Percentiles rank a stretch among this genome's conserved stretches.
Evolutionary conservation across 2,329 filamentous ascomycete genomes (phyloP).

Genomic region (Penicillium sp.): DNA sequence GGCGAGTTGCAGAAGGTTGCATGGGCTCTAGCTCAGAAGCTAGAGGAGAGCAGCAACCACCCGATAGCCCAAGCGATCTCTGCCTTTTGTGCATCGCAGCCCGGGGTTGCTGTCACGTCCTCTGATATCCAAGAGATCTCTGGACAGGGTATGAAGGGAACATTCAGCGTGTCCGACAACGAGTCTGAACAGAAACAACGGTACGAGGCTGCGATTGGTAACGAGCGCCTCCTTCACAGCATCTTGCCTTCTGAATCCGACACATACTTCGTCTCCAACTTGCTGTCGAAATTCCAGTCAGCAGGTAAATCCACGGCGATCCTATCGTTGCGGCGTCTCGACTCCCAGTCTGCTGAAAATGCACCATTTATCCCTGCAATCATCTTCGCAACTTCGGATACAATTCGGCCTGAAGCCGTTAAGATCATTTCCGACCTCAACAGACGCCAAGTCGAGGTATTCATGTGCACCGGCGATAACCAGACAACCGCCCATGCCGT

Average conservation of each 20-base stretch:
- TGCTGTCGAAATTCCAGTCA: conserved; percentile 39
- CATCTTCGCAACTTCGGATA: conserved; percentile 73
- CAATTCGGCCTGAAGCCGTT: conserved; percentile 68
- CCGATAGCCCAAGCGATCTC: conserved; percentile 56
- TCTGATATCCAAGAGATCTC: conserved; percentile 51
- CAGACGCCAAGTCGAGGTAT: conserved; percentile 65
- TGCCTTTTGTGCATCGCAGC: conserved; percentile 42
- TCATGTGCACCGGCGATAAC: conserved; percentile 93
- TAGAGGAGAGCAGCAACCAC: conserved; percentile 59
- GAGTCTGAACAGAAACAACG: conserved; percentile 16
- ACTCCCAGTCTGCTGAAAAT: conserved; percentile 10
- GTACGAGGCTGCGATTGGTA: conserved; percentile 54
- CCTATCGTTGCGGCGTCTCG: conserved; percentile 36
- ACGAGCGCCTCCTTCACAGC: conserved; percentile 49
- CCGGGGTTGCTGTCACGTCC: conserved; percentile 25
- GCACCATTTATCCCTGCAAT: conserved; percentile 50
- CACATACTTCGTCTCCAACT: conserved; percentile 31
- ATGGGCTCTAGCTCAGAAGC: conserved; percentile 45
- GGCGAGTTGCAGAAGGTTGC: conserved; percentile 36
- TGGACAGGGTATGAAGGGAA: conserved; percentile 55
- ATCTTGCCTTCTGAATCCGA: conserved; percentile 30
- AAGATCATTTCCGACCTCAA: conserved; percentile 62
- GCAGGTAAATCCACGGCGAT: conserved; percentile 45
- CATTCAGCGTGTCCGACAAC: conserved; percentile 39
- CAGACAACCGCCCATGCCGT: conserved; percentile 76